Base-by-base conservation (phyloP, 1,139 yeast species). In the Taphrina confusa region DNA sequence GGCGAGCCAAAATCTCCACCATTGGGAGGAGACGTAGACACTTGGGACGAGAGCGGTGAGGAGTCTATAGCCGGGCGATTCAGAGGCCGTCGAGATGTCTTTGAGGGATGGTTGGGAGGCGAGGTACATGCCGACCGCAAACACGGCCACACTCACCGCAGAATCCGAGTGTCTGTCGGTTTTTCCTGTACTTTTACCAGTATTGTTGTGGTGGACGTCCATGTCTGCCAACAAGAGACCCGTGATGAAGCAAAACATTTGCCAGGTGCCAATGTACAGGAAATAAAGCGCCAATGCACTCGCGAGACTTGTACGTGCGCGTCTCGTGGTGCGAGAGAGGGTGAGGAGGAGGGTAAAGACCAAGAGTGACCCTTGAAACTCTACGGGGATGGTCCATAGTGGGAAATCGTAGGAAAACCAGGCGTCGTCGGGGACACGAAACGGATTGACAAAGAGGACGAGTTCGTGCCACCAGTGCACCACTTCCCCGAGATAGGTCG, bases 361-460 rank as follows among this genome's bases (percentile, higher is more conserved):
- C 11, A 47, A 25, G 20, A 47, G 9, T 6, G 42, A 33, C 11
- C 52, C 52, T 20, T 47, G 52, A 44, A 33, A 54, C 46, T 54
- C 58, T 33, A 44, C 36, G n/a, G 58, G 58, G 18, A 54, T 54
- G 25, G 58, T 54, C 58, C 58, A 54, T 2, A 54, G 23, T 4
- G 49, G 49, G 28, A 42, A 42, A 23, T 34, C 51, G 31, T 54
- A 54, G 23, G 58, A 27, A 44, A 54, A 54, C 40, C 40, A 30
- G 11, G 34, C 20, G n/a, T 54, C 50, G 16, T 25, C 31, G 11
- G 58, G 51, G 12, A 5, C n/a, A 16, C 27, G 23, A 14, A 54
- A 54, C 22, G 49, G 50, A 14, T 54, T 44, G 31, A 54, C 34
- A 18, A 31, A 54, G 44, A 31, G 44, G 22, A 22, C 12, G 16